Evolutionary conservation across 2,329 filamentous ascomycete genomes (phyloP), one percentile per base, ranked within the genome.

Genomic region (Calycina marina): DNA sequence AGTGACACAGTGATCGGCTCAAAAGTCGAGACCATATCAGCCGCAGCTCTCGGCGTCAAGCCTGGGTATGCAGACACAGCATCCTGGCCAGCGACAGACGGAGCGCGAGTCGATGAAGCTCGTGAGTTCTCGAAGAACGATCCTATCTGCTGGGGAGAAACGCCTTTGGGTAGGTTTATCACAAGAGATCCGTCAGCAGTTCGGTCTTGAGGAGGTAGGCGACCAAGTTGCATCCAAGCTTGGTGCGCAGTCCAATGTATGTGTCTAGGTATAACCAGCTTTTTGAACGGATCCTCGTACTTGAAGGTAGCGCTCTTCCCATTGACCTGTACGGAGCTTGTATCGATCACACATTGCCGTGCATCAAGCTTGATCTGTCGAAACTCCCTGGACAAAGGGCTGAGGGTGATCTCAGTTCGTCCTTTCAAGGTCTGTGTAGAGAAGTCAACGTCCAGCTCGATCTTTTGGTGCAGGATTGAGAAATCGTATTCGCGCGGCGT

Each of bases 361-460:
- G 70, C 72, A 47, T 78, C 71, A 39, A 78, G 62, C 15, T 56
- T 60, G 25, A 79, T 61, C 32, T 67, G 63, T 28, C 67, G 60
- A 25, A 76, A 62, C 32, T 72, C 69, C 37, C 71, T 58, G 25
- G 60, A 59, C 45, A 64, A 64, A 37, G 68, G 62, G 14, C 51
- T 45, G 33, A 96, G 72, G 17, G 77, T 79, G 45, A 98, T 79
- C 44, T 86, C 78, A 6, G 81, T 83, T 41, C 71, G 77, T 31
- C 90, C 90, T 39, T 70, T 75, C 48, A 96, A 60, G 49, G 66
- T 69, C 56, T 76, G 77, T 33, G 70, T 71, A 42, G 70, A 67
- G 53, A 98, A 92, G 58, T 93, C 81, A 51, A 98, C 65, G 48
- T 96, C 86, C 38, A 98, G 65, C 47, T 85, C 77, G 30, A 98